A percentile compares a stretch with the other conserved stretches of the same genome.
phyloP scores from a whole-genome alignment of 192 early-diverging fungal species.

The Linderina pennispora region DNA sequence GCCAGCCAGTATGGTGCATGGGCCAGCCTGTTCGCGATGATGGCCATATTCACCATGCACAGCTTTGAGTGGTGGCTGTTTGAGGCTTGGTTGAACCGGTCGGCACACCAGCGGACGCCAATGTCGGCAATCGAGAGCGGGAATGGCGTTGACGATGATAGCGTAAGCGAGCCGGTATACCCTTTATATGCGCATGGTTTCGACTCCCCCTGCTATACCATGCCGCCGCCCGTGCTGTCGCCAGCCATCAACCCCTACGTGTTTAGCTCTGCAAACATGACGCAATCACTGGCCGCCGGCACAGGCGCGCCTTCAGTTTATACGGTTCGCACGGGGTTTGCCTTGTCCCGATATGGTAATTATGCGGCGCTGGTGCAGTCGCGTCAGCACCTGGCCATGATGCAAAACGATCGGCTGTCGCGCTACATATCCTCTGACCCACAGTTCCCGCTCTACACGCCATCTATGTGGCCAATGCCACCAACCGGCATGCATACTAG shows the following conservation, averaged over 20 bases:
- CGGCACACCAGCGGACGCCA: background rate
- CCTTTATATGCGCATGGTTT: slow-evolving; percentile 14
- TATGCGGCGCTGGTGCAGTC: slow-evolving; percentile 36
- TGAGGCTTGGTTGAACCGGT: slow-evolving; percentile 15
- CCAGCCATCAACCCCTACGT: slow-evolving; percentile 22
- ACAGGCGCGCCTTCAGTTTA: background rate
- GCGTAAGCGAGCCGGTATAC: slow-evolving; percentile 3
- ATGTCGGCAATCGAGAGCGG: background rate
- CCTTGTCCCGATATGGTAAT: slow-evolving; percentile 30
- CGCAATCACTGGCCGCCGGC: background rate
- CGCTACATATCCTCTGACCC: slow-evolving; percentile 28
- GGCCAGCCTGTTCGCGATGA: slow-evolving; percentile 54
- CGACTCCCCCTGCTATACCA: slow-evolving; percentile 11
- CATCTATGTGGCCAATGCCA: slow-evolving; percentile 11
- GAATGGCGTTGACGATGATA: background rate
- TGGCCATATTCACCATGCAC: slow-evolving; percentile 56
- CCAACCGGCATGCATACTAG: background rate
- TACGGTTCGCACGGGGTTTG: slow-evolving; percentile 11
- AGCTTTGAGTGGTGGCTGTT: slow-evolving; percentile 53
- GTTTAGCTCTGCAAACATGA: slow-evolving; percentile 18
- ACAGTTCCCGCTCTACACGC: slow-evolving; percentile 24
- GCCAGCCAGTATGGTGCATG: slow-evolving; percentile 44
- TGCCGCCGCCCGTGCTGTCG: slow-evolving; percentile 13
- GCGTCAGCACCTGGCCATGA: slow-evolving; percentile 30
- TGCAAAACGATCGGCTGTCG: slow-evolving; percentile 8